phyloP scores from a whole-genome alignment of 768 basidiomycete species.

The Leccinum variicolor region DNA sequence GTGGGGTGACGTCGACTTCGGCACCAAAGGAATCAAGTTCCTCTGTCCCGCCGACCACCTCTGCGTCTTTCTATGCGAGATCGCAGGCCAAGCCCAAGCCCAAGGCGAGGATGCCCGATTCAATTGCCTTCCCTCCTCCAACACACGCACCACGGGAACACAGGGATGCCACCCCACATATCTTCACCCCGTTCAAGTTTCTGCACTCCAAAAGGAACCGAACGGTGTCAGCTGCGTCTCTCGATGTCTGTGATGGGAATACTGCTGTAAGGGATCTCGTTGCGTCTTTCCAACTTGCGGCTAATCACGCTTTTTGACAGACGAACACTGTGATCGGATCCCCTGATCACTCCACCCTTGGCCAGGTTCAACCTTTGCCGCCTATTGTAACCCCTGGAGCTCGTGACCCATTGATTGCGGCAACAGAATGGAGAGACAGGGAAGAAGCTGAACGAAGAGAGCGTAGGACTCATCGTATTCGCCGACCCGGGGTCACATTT shows the following conservation, averaged over 20 bases:
- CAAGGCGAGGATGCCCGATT: conserved; percentile 18
- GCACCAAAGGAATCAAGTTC: conserved; percentile 16
- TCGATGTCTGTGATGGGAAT: conserved; percentile 72
- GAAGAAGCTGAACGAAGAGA: conserved; percentile 51
- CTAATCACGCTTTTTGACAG: conserved; percentile 30
- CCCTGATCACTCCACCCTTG: conserved; percentile 67
- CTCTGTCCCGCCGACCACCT: neutral
- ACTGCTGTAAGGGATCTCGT: conserved; percentile 61
- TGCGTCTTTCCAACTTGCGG: neutral
- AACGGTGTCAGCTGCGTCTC: conserved; percentile 68
- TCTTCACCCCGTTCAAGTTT: conserved; percentile 64
- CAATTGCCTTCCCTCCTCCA: conserved; percentile 30
- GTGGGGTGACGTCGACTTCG: conserved; percentile 11
- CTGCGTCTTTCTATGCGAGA: conserved; percentile 9
- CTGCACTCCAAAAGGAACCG: conserved; percentile 51
- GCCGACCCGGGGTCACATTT: conserved; percentile 65
- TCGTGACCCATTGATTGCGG: conserved; percentile 62
- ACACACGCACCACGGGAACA: conserved; percentile 32
- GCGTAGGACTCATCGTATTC: conserved; percentile 37
- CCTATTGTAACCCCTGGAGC: conserved; percentile 45
- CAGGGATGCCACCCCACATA: conserved; percentile 41
- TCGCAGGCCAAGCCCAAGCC: conserved; percentile 16
- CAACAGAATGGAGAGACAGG: conserved; percentile 67
- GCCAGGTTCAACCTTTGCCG: conserved; percentile 50
- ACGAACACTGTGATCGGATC: conserved; percentile 72